These are phyloP conservation scores for Mucor irregularis DNA, from an alignment of 371 early-diverging fungal species.

Conservation along the genomic window DNA sequence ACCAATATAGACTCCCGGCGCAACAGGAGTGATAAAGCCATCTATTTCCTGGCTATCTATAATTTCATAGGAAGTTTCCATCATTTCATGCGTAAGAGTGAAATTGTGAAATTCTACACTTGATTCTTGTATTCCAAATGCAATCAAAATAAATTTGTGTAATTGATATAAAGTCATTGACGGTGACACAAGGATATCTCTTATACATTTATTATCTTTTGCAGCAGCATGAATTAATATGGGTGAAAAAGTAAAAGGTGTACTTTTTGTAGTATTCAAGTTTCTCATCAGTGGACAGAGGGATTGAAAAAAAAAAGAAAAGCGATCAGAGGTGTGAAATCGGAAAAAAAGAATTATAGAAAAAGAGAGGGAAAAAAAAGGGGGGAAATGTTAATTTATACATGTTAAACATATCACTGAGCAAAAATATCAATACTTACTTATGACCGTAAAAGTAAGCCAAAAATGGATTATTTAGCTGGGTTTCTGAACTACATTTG, in stretches of 20 bases:
- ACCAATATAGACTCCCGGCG: conserved; percentile 17
- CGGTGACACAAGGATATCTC: conserved; percentile 8
- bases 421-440: too few species aligned
- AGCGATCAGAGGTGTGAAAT: background rate
- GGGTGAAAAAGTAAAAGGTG: conserved; percentile 2
- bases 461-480: background rate
- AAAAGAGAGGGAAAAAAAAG: background rate
- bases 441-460: too few species aligned
- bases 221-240: conserved; percentile 3
- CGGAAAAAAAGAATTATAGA: background rate
- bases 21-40: conserved; percentile 4
- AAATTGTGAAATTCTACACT: conserved; percentile 1
- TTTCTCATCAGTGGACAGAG: background rate
- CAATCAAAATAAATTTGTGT: background rate
- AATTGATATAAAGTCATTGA: conserved; percentile 5
- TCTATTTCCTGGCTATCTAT: conserved; percentile 4
- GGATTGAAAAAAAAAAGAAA: background rate
- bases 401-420: background rate
- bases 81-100: background rate
- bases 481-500: background rate
- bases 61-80: conserved; percentile 6
- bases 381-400: background rate
- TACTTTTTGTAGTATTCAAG: background rate
- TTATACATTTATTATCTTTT: background rate
- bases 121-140: conserved; percentile 1